Percentiles rank a stretch among this genome's conserved stretches.
phyloP scores from a whole-genome alignment of 306 rosid genomes.

The Hippophae rhamnoides region DNA sequence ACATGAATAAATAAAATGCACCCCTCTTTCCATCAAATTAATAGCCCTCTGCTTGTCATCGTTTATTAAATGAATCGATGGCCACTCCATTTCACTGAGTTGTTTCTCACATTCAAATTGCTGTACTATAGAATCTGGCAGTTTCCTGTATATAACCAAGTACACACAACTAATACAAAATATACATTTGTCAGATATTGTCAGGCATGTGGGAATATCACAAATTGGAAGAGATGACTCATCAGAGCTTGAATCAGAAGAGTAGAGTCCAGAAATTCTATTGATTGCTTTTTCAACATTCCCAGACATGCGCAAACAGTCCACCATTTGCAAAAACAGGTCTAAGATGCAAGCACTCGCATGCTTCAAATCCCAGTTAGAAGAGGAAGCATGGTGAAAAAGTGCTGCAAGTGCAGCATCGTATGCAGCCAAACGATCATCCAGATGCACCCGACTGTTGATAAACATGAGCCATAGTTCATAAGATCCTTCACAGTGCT shows the following conservation, averaged over 20 bases:
- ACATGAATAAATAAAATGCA: constrained; percentile 36
- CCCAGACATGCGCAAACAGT: constrained; percentile 80
- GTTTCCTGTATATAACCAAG: constrained; percentile 84
- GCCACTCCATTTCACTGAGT: constrained; percentile 73
- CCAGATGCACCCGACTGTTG: constrained; percentile 59
- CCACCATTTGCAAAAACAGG: constrained; percentile 80
- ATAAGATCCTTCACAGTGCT: constrained; percentile 58
- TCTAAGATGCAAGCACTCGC: constrained; percentile 79
- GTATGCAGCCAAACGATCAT: constrained; percentile 58
- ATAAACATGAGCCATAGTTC: constrained; percentile 89
- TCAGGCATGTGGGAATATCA: constrained; percentile 63
- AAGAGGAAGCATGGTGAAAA: constrained; percentile 39
- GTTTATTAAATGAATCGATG: constrained; percentile 34
- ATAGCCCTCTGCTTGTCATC: constrained; percentile 60
- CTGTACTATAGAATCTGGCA: constrained; percentile 65
- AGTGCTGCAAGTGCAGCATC: constrained; percentile 60
- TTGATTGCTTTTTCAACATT: constrained; percentile 67
- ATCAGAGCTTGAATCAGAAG: constrained; percentile 29
- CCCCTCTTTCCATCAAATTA: constrained; percentile 54
- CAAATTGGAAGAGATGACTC: constrained; percentile 40
- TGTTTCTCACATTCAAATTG: constrained; percentile 82
- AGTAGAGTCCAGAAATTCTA: constrained; percentile 43
- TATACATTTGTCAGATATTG: constrained; percentile 80
- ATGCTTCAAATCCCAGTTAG: constrained; percentile 30
- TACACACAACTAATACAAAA: constrained; percentile 89